Conservation (phyloP, 2,329 filamentous ascomycete species). For the Diaporthe velutina region DNA sequence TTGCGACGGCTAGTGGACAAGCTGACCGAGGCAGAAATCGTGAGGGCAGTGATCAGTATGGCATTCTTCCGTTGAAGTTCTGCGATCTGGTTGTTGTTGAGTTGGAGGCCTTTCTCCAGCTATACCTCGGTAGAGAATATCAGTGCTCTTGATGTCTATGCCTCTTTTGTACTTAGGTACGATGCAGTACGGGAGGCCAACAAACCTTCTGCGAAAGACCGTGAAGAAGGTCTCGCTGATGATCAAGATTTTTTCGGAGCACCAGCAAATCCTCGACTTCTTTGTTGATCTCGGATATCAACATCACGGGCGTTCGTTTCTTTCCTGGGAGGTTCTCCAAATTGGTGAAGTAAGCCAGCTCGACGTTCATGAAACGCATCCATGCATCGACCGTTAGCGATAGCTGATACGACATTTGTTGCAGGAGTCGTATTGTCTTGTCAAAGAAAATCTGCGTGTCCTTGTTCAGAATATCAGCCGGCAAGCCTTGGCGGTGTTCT, state of each 20-base stretch:
- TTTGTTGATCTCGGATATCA: conserved; percentile 14
- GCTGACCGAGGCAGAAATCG: background rate
- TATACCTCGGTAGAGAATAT: background rate
- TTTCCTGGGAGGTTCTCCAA: background rate
- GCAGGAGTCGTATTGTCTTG: background rate
- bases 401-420: conserved; percentile 5
- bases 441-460: background rate
- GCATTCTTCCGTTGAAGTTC: background rate
- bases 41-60: background rate
- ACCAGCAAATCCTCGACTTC: background rate
- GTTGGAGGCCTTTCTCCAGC: conserved; percentile 10
- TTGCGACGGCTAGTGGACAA: too few relatives aligned
- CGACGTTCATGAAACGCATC: background rate
- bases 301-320: background rate
- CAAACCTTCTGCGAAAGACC: background rate
- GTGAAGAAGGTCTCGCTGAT: conserved; percentile 10
- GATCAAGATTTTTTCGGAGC: conserved; percentile 3
- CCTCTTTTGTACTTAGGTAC: background rate
- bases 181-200: background rate
- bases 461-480: background rate
- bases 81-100: background rate
- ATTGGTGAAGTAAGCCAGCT: background rate
- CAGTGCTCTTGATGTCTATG: background rate
- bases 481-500: background rate
- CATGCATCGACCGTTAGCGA: background rate